phyloP scores from a whole-genome alignment of 2,329 filamentous ascomycete species.

The Whalleya microplaca region DNA sequence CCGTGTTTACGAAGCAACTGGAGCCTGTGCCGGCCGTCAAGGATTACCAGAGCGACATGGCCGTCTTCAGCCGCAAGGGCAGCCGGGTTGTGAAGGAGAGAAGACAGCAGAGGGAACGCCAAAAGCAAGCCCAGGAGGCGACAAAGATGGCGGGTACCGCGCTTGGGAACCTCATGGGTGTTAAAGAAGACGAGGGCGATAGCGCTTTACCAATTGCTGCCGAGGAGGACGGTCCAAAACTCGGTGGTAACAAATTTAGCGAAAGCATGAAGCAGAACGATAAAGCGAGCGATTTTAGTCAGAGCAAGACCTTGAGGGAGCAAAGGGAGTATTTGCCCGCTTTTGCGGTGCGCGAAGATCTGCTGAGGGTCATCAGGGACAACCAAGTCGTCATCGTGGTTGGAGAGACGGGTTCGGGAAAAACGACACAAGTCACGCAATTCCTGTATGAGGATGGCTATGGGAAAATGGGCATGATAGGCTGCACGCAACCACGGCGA shows the following conservation, averaged over 20 bases:
- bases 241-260: slow-evolving; percentile 78
- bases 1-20: slow-evolving; percentile 94
- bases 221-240: slow-evolving; percentile 67
- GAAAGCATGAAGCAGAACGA: slow-evolving; percentile 87
- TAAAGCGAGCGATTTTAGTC: slow-evolving; percentile 88
- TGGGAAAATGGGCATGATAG: slow-evolving; percentile 84
- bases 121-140: slow-evolving; percentile 92
- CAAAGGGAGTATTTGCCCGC: slow-evolving; percentile 93
- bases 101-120: slow-evolving; percentile 87
- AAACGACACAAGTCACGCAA: slow-evolving; percentile 96
- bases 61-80: slow-evolving; percentile 93
- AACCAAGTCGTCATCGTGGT: slow-evolving; percentile 98
- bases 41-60: slow-evolving; percentile 97
- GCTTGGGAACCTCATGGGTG: slow-evolving; percentile 91
- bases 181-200: slow-evolving; percentile 91
- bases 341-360: slow-evolving; percentile 92
- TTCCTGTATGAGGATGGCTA: slow-evolving; percentile 97
- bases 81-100: slow-evolving; percentile 91
- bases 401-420: slow-evolving; percentile 95
- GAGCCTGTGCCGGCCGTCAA: slow-evolving; percentile 92
- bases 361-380: slow-evolving; percentile 88
- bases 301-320: slow-evolving; percentile 86
- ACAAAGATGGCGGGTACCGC: slow-evolving; percentile 92
- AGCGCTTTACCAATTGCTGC: slow-evolving; percentile 79
- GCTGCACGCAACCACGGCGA: slow-evolving; percentile 93